These are phyloP conservation scores for Russula ochroleuca DNA, from an alignment of 768 basidiomycete genomes.

Conservation along the genomic window DNA sequence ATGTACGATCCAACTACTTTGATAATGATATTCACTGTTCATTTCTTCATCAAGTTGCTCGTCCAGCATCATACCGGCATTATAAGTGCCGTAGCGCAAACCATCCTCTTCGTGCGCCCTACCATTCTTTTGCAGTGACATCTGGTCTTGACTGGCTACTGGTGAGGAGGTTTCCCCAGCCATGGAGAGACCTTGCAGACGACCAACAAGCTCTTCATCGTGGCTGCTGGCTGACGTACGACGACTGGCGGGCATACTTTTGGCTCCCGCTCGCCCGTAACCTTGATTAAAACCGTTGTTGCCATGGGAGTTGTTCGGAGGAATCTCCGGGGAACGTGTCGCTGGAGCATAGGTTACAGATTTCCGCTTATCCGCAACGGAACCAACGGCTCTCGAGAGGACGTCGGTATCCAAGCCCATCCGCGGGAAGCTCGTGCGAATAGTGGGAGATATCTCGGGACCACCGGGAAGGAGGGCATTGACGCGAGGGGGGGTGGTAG, in stretches of 20 bases:
- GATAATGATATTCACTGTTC: slow-evolving; percentile 60
- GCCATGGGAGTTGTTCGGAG: slow-evolving; percentile 32
- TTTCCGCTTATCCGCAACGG: slow-evolving; percentile 72
- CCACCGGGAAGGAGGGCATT: slow-evolving; percentile 60
- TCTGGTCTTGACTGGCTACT: slow-evolving; percentile 47
- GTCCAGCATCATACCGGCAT: slow-evolving; percentile 87
- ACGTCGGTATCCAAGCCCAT: slow-evolving; percentile 51
- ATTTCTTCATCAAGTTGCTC: slow-evolving; percentile 93
- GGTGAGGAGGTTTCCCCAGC: slow-evolving; percentile 63
- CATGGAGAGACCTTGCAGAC: slow-evolving; percentile 68
- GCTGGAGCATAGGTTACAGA: slow-evolving; percentile 82
- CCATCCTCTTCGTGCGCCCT: slow-evolving; percentile 58
- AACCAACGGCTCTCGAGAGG: slow-evolving; percentile 65
- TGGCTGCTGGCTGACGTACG: slow-evolving; percentile 85
- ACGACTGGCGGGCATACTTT: slow-evolving; percentile 90
- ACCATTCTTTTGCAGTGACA: slow-evolving; percentile 49
- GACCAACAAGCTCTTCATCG: slow-evolving; percentile 75
- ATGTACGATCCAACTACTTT: neutral
- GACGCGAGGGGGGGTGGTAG: slow-evolving; percentile 81
- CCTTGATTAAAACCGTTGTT: slow-evolving; percentile 43
- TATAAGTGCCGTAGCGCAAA: slow-evolving; percentile 58
- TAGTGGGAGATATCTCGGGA: slow-evolving; percentile 42
- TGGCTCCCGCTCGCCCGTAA: slow-evolving; percentile 69
- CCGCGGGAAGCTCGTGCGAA: slow-evolving; percentile 44
- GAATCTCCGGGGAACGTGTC: slow-evolving; percentile 65